Base-by-base conservation (phyloP, 2,329 filamentous ascomycete species). In the Pyrenophora teres region DNA sequence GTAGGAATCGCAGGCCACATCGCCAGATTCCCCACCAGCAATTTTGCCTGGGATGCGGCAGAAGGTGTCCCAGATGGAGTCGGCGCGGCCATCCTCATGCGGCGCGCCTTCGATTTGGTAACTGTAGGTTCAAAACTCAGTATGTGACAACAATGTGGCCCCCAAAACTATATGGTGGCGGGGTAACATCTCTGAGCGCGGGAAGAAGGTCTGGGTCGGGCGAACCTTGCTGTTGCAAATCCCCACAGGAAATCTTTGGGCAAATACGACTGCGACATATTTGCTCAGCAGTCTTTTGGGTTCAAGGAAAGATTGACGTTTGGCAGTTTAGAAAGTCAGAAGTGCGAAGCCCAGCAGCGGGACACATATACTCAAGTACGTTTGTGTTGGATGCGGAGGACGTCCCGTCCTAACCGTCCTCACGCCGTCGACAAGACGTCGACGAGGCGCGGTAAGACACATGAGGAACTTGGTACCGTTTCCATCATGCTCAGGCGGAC, bases 51-150 rank as follows among this genome's bases (percentile, higher is more conserved):
- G 86, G 46, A 85, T 87, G 57, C 83, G 83, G 76, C 88, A 92
- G 78, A 95, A 95, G n/a, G 83, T 87, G 76, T 96, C 91, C 91
- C 91, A 95, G 73, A 95, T 94, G 56, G 88, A 90, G 47, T 89
- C 86, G 18, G 84, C 88, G 59, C 90, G 88, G 59, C 90, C 91
- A 70, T 93, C 90, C 68, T 87, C 83, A 40, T 87, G 79, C 33
- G 82, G 79, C 40, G 85, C 86, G 51, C 91, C 91, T 78, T 96
- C 91, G 63, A 96, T 89, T 73, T 96, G 90, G 78, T 94, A 95
- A 70, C 90, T 94, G 69, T 33, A 39, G n/a, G 41, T 41, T 38
- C 49, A 54, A 45, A 47, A 31, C 52, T 71, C 52, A 69, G 67
- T 54, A 61, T 46, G 46, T 39, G 50, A 38, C 37, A 46, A 46